Percentiles rank a stretch among this genome's conserved stretches.
Conservation (phyloP, 805 yeast genomes). For the Schwanniomyces sp. region DNA sequence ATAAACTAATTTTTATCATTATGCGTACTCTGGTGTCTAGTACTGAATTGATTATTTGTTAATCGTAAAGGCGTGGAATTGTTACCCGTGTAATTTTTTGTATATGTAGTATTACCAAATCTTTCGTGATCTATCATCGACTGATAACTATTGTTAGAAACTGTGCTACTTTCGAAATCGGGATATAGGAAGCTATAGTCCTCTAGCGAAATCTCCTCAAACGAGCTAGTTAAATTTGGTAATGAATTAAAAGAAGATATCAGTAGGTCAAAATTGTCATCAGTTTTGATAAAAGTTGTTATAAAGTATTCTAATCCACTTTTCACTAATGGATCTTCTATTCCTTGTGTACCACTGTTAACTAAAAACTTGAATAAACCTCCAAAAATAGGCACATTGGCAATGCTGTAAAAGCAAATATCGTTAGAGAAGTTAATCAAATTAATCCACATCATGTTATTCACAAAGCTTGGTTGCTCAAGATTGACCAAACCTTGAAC, state of each 20-base stretch:
- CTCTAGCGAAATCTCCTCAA: conserved; percentile 9
- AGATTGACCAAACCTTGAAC: conserved; percentile 8
- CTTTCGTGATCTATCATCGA: not conserved
- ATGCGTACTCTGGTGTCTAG: conserved; percentile 32
- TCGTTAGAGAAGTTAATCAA: conserved; percentile 30
- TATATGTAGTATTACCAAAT: not conserved
- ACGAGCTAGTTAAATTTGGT: not conserved
- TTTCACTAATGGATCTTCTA: conserved; percentile 17
- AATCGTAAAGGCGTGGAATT: conserved; percentile 6
- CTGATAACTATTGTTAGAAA: not conserved
- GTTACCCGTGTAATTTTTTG: not conserved
- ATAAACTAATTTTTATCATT: conserved; percentile 17
- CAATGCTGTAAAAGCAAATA: conserved; percentile 26
- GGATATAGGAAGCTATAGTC: conserved; percentile 17
- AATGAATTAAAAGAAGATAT: not conserved
- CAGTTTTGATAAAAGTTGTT: conserved; percentile 17
- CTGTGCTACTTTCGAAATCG: not conserved
- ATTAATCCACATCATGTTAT: conserved; percentile 24
- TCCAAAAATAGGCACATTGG: conserved; percentile 16
- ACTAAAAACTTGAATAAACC: conserved; percentile 18
- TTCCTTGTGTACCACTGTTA: conserved; percentile 2
- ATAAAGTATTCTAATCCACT: conserved; percentile 23
- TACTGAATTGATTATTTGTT: conserved; percentile 13
- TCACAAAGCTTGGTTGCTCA: conserved; percentile 6
- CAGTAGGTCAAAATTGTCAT: conserved; percentile 1